Evolutionary conservation across 2,329 filamentous ascomycete species (phyloP), one percentile per base, ranked within the genome.

Genomic region (Coniella vitis): DNA sequence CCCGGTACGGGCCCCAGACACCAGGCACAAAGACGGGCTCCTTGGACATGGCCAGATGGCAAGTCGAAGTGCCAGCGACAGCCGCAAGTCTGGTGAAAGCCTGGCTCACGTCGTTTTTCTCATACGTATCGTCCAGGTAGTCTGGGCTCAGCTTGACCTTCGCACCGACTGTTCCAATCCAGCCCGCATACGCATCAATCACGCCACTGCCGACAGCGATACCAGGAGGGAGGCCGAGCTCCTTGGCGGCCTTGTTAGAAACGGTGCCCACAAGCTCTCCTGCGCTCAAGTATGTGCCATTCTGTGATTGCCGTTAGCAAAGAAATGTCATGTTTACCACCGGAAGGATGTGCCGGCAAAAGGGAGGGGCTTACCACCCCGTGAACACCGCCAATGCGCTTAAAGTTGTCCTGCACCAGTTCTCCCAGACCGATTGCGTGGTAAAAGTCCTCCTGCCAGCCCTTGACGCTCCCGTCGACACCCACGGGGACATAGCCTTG

Each of bases 161-260:
- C 53, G 93, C 91, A 51, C 93, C 93, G n/a, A 98, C 93, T 1
- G 93, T 97, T 53, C 93, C 93, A 58, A 98, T 93, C 93, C 93
- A 98, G 55, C 93, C 93, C 52, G 93, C 93, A 61, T 98, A 98
- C 16, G 93, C 93, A 65, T 98, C 93, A 62, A 98, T 98, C 55
- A 98, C 93, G 66, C 90, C 90, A 61, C 89, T 95, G 47, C 93
- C 93, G 48, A 98, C 86, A 16, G 93, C 89, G 58, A 96, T 93
- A 35, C 90, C 91, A 17, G 85, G 75, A 4, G 85, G 85, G 3
- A 98, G 77, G 7, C 93, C 91, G 53, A 98, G 81, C 56, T 96
- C 86, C 41, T 75, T 69, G 14, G 86, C 88, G 5, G 93, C 90
- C 61, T 86, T 86, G 55, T 91, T 85, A 60, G 86, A 93, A 16